Conservation (phyloP, 176 grass and related monocot genomes). For the Cenchrus purpureus region DNA sequence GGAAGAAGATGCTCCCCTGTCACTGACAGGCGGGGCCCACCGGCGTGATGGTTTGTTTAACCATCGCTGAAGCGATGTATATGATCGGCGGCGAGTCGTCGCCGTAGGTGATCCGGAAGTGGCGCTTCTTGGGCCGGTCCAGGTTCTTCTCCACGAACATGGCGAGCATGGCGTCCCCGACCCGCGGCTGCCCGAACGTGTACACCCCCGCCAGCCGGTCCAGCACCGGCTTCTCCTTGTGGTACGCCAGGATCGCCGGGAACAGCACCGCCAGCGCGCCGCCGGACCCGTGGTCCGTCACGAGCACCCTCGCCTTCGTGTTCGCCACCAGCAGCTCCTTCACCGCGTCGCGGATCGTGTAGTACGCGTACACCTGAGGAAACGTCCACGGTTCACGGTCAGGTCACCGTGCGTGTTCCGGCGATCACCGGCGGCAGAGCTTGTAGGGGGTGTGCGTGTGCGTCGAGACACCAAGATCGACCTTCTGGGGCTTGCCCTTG, state of each 20-base stretch:
- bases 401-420: neutral
- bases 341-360: conserved; percentile 52
- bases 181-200: conserved; percentile 69
- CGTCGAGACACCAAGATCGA: neutral
- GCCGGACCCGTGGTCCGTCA: conserved; percentile 63
- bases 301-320: conserved; percentile 54
- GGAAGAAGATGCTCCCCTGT: too few relatives aligned
- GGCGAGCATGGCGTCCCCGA: conserved; percentile 55
- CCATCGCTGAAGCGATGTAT: too few relatives aligned
- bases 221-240: conserved; percentile 55
- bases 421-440: neutral
- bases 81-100: conserved; percentile 40
- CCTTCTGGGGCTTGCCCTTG: conserved; percentile 41
- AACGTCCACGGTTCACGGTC: neutral
- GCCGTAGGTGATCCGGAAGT: conserved; percentile 55
- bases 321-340: conserved; percentile 30
- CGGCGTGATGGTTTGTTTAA: too few relatives aligned
- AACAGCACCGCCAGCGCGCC: conserved; percentile 68
- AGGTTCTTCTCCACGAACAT: conserved; percentile 58
- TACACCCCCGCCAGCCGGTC: conserved; percentile 48
- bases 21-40: too few relatives aligned
- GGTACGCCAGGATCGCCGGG: conserved; percentile 54
- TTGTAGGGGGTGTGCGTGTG: neutral
- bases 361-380: conserved; percentile 52
- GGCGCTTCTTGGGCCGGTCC: conserved; percentile 51